Evolutionary conservation across 768 basidiomycete species (phyloP).

Genomic region (Tremella mesenterica): DNA sequence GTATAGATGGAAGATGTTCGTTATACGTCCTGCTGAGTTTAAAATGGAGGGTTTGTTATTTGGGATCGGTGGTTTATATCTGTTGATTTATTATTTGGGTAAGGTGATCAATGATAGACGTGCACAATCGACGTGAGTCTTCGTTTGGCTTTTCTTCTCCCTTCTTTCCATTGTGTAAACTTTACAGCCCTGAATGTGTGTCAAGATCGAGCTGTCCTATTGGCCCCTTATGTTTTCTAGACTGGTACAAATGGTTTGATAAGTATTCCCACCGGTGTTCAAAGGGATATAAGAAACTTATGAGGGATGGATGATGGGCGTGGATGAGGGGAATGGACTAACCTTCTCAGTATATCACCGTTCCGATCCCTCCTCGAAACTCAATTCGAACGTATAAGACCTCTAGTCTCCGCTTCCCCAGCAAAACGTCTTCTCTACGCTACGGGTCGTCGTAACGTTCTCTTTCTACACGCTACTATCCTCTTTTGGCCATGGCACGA

Average conservation of each 20-base stretch:
- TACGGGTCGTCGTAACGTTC: slow-evolving; percentile 69
- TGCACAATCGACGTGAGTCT: slow-evolving; percentile 59
- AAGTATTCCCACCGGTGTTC: no score
- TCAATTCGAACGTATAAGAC: slow-evolving; percentile 58
- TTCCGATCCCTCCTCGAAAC: slow-evolving; percentile 55
- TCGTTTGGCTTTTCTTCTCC: neutral
- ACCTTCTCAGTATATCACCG: slow-evolving; percentile 46
- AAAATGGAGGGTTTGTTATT: slow-evolving; percentile 58
- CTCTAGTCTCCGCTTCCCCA: slow-evolving; percentile 26
- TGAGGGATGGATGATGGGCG: no score
- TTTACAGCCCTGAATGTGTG: neutral
- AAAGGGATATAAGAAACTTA: no score
- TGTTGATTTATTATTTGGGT: slow-evolving; percentile 56
- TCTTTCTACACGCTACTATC: slow-evolving; percentile 71
- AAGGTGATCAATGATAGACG: slow-evolving; percentile 54
- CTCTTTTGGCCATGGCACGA: slow-evolving; percentile 77
- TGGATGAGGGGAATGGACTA: neutral
- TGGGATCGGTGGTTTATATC: slow-evolving; percentile 52
- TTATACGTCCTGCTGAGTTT: slow-evolving; percentile 78
- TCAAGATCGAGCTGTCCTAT: no score
- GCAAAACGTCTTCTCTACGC: slow-evolving; percentile 65
- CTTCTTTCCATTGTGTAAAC: neutral
- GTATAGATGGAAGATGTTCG: slow-evolving; percentile 63
- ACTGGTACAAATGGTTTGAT: no score
- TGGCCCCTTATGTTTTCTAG: no score